Base-by-base conservation (phyloP, 768 basidiomycete genomes). In the Lactarius psammicola region DNA sequence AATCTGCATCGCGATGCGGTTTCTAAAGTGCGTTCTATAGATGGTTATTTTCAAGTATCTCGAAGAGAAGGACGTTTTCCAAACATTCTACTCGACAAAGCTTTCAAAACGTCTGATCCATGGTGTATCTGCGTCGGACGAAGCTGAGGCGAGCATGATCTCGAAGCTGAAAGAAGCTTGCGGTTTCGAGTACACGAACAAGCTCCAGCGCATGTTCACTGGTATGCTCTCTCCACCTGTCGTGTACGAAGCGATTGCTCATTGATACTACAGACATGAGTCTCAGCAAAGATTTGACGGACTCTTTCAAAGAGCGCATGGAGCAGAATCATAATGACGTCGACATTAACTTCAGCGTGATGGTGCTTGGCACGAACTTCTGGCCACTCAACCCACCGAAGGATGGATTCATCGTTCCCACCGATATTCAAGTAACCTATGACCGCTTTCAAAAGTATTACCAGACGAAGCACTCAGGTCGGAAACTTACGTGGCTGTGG, bases 61-160 rank as follows among this genome's bases (percentile, higher is more conserved):
- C 71, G 94, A 95, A 75, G 95, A 98, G 81, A 97, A 97, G 80
- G 96, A 99, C 70, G 93, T 98, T 15, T 99, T 98, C 87, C 95
- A 96, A 74, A 91, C 91, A 20, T 98, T 96, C 82, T 98, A 99
- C 79, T 91, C 90, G 18, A 96, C 93, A 68, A 95, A 93, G 76
- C 78, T 98, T 28, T 92, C 92, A 40, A 92, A 92, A 74, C 94
- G 96, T 67, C 86, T 99, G 30, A 94, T 99, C 70, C 88, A 92
- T 70, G 86, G 87, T 15, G 87, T 91, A 3, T 98, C 94, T 13
- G 92, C 93, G 8, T 98, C 95, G 2, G 95, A 98, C 71, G 96
- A 99, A 76, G 90, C 89, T 58, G 96, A 99, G 75, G 89, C 92
- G 30, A 95, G 90, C 76, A 99, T 99, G 96, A 97, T 98, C 71